These are phyloP conservation scores for Myxozyma mucilagina DNA, from an alignment of 805 yeast species.

Conservation along the genomic window DNA sequence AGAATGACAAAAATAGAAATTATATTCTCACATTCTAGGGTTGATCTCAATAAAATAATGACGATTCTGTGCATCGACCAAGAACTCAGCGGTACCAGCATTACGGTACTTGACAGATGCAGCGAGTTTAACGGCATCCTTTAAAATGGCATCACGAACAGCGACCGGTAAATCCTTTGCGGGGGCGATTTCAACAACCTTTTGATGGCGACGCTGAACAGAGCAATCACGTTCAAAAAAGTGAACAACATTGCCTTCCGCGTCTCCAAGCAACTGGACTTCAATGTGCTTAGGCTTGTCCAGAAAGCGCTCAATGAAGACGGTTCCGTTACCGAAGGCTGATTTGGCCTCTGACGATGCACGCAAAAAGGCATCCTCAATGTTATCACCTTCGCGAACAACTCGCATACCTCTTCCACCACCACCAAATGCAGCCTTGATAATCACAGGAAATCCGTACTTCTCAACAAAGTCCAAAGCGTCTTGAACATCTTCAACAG, in stretches of 20 bases:
- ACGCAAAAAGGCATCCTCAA: conserved; percentile 86
- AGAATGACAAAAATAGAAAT: too few species aligned
- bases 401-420: conserved; percentile 99
- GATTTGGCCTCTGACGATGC: conserved; percentile 93
- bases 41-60: conserved; percentile 97
- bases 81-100: conserved; percentile 98
- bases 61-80: conserved; percentile 89
- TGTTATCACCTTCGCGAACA: conserved; percentile 92
- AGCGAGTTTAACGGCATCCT: conserved; percentile 93
- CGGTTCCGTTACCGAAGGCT: conserved; percentile 98
- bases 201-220: conserved; percentile 99
- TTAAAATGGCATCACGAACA: conserved; percentile 87
- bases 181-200: conserved; percentile 98
- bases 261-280: conserved; percentile 92
- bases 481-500: conserved; percentile 76
- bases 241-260: conserved; percentile 91
- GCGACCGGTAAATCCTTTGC: conserved; percentile 81
- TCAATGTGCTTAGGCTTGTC: conserved; percentile 97
- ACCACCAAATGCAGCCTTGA: conserved; percentile 99
- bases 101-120: conserved; percentile 85
- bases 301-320: conserved; percentile 93
- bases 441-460: conserved; percentile 93
- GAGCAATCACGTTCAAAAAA: conserved; percentile 97
- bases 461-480: conserved; percentile 76
- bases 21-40: conserved; percentile 63